These are phyloP conservation scores for Hyaloscypha variabilis DNA, from an alignment of 495 filamentous ascomycete species.

Conservation along the genomic window DNA sequence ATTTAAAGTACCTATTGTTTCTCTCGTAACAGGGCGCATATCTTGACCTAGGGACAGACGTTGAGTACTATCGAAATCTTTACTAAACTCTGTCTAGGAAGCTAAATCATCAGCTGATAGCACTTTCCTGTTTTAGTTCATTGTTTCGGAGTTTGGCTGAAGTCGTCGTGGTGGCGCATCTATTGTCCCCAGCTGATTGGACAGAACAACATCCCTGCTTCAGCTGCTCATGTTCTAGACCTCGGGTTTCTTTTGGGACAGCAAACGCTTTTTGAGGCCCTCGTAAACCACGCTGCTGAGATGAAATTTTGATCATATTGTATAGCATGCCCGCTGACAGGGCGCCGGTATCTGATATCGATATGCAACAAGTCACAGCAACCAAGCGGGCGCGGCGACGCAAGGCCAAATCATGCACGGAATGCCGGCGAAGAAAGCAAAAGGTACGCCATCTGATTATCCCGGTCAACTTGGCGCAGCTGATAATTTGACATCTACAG, in stretches of 20 bases:
- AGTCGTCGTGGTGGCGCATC: neutral
- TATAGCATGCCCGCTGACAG: neutral
- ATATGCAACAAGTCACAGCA: neutral
- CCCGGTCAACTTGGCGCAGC: neutral
- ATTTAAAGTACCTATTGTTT: too few species aligned
- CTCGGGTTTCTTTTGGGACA: neutral
- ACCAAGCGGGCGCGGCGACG: neutral
- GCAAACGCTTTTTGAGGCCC: neutral
- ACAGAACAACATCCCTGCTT: neutral
- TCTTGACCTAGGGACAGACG: too few species aligned
- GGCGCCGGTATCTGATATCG: neutral
- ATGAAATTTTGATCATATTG: neutral
- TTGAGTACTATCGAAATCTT: too few species aligned
- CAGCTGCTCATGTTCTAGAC: neutral
- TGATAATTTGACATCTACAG: neutral
- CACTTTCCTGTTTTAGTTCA: neutral
- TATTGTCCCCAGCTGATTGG: neutral
- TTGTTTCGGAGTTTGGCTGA: neutral
- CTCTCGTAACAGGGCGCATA: too few species aligned
- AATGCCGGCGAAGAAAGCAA: constrained; percentile 6
- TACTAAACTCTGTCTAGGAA: too few species aligned
- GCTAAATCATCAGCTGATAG: too few species aligned
- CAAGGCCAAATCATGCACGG: constrained; percentile 1
- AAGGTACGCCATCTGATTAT: constrained; percentile 1
- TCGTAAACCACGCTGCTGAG: neutral